These are phyloP conservation scores for Suillus paluster DNA, from an alignment of 768 basidiomycete genomes.

Conservation along the genomic window DNA sequence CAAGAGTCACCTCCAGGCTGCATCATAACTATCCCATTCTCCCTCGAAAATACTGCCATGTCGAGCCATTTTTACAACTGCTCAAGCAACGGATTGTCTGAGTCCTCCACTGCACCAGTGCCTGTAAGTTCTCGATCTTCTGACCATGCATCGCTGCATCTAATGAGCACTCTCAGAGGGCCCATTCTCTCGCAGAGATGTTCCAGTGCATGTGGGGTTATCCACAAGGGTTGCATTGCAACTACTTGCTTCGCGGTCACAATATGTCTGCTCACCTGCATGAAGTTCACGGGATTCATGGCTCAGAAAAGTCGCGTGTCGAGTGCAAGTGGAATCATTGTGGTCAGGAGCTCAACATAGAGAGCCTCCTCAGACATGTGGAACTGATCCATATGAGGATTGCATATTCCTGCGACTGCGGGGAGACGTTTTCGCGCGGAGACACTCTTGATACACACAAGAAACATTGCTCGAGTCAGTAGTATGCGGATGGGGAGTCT, in stretches of 20 bases:
- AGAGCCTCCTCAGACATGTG: background rate
- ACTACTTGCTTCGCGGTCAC: background rate
- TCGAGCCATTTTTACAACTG: background rate
- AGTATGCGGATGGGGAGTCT: background rate
- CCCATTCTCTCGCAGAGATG: background rate
- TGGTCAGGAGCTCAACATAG: background rate
- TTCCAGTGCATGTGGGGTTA: conserved; percentile 5
- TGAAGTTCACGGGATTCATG: background rate
- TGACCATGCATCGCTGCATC: background rate
- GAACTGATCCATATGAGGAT: background rate
- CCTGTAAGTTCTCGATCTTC: background rate
- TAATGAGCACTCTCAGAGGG: background rate
- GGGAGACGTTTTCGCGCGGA: background rate
- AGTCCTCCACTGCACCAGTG: background rate
- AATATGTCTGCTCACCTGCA: background rate
- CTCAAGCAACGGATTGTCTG: background rate
- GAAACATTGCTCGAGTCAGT: background rate
- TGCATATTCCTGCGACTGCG: background rate
- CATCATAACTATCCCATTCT: background rate
- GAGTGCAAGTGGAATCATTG: background rate
- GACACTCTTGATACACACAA: background rate
- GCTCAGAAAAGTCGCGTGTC: background rate
- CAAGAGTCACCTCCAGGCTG: background rate
- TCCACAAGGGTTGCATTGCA: background rate
- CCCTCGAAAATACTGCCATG: background rate